Evolutionary conservation across 1,284 basidiomycete genomes (phyloP).

Genomic region (Leccinum pallidistipes): DNA sequence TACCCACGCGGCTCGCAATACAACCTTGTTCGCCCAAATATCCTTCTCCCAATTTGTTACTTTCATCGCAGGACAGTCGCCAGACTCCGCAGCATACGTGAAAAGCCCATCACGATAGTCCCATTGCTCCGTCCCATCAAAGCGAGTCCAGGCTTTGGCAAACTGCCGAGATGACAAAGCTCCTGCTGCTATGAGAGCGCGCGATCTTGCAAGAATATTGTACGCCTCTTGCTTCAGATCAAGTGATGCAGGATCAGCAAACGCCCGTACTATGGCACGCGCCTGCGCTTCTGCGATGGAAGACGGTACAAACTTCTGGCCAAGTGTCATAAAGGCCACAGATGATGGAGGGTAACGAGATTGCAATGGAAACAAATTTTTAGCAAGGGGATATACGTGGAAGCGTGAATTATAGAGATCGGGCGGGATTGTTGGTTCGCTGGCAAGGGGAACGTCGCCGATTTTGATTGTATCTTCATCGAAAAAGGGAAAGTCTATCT

Average conservation of each 20-base stretch:
- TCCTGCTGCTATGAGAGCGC: slow-evolving; percentile 36
- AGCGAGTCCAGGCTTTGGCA: slow-evolving; percentile 55
- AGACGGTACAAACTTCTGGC: slow-evolving; percentile 56
- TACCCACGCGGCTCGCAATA: slow-evolving; percentile 58
- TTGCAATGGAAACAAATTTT: slow-evolving; percentile 52
- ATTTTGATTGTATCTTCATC: slow-evolving; percentile 33
- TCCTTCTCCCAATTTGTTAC: slow-evolving; percentile 59
- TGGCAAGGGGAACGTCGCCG: slow-evolving; percentile 35
- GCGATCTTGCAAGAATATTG: slow-evolving; percentile 49
- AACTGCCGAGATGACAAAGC: slow-evolving; percentile 39
- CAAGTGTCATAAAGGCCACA: slow-evolving; percentile 66
- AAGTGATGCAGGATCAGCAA: slow-evolving; percentile 50
- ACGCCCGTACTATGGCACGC: slow-evolving; percentile 52
- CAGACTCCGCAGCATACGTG: slow-evolving; percentile 43
- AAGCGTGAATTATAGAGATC: slow-evolving; percentile 62
- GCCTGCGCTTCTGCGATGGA: slow-evolving; percentile 71
- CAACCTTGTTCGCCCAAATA: slow-evolving; percentile 49
- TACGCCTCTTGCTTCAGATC: slow-evolving; percentile 48
- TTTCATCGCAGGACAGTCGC: slow-evolving; percentile 34
- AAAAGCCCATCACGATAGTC: slow-evolving; percentile 64
- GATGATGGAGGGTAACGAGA: slow-evolving; percentile 47
- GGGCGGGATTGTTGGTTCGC: slow-evolving; percentile 47
- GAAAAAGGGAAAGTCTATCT: slow-evolving; percentile 64
- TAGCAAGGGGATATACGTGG: slow-evolving; percentile 62
- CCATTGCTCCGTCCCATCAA: slow-evolving; percentile 57